Base-by-base conservation (phyloP, 2,329 filamentous ascomycete genomes). In the Saccharata proteae region DNA sequence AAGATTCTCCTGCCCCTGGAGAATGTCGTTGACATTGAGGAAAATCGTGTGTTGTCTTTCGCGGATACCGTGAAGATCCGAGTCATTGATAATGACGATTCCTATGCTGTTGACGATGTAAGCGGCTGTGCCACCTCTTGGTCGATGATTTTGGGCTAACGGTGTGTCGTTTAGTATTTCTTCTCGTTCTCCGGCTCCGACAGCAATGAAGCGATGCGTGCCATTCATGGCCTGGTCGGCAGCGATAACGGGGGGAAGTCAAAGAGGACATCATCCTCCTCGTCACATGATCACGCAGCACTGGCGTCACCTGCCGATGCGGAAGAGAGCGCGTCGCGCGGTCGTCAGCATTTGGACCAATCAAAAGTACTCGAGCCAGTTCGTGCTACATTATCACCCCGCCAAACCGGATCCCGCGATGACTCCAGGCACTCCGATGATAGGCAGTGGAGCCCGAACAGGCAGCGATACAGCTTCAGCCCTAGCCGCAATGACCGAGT, bases 101-200 rank as follows among this genome's bases (percentile, higher is more conserved):
- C 84, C 0, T 96, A 81, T 57, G 86, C 86, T 3, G 82, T 96
- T 40, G 90, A 98, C 46, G 90, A 98, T n/a, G n/a, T n/a, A n/a
- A 67, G 81, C 83, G 61, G 40, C 60, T 49, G 3, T 5, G n/a
- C 18, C 12, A 16, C 23, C 14, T 32, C 16, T 6, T 21, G n/a
- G n/a, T n/a, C n/a, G 33, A 26, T 11, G 14, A 17, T 18, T 23
- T 26, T 38, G 21, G 17, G 19, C 47, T 59, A 31, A 58, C 33
- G n/a, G 3, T n/a, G 6, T 26, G 20, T n/a, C n/a, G 20, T n/a
- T 8, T 37, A 86, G 75, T 94, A 96, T 52, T 96, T 92, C 53
- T 96, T 98, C 54, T 90, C 86, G 0, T 96, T 96, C 57, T 93
- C 94, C 52, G 80, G 74, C 43, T 77, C 77, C 40, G 85, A n/a